Percentiles rank a stretch among this genome's conserved stretches.
Evolutionary conservation across 2,329 filamentous ascomycete species (phyloP).

Genomic region (Scytalidium lignicola): DNA sequence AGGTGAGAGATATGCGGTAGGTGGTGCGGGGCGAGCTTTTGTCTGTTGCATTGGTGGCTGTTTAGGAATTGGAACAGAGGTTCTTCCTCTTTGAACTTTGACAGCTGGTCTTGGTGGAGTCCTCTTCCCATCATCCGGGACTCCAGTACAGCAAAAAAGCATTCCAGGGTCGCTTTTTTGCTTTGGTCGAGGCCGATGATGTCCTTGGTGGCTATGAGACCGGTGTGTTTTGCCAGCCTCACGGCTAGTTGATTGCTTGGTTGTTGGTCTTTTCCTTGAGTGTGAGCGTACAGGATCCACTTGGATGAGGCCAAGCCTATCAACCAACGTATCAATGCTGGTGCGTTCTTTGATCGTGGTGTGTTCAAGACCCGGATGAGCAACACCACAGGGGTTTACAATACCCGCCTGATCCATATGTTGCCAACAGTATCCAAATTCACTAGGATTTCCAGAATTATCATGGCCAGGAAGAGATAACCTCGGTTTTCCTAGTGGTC

Average conservation of each 20-base stretch:
- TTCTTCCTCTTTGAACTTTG: conserved; percentile 7
- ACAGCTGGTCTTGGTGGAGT: conserved; percentile 19
- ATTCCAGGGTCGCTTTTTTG: conserved; percentile 16
- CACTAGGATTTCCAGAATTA: conserved; percentile 19
- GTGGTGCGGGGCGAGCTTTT: conserved; percentile 2
- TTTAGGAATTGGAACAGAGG: conserved; percentile 8
- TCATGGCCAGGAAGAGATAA: conserved; percentile 21
- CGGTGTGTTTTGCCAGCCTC: conserved; percentile 15
- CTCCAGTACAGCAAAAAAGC: conserved; percentile 24
- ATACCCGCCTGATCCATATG: conserved; percentile 73
- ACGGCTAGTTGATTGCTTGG: neutral
- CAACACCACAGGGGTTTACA: conserved; percentile 17
- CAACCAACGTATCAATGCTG: conserved; percentile 83
- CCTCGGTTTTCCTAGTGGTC: conserved; percentile 50
- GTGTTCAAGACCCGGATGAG: conserved; percentile 35
- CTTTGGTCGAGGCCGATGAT: conserved; percentile 9
- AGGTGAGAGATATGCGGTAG: conserved; percentile 3
- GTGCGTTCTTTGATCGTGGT: conserved; percentile 58
- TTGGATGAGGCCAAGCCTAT: conserved; percentile 70
- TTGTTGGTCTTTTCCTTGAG: conserved; percentile 10
- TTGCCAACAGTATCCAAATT: conserved; percentile 74
- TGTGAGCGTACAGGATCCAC: conserved; percentile 37
- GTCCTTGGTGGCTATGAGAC: neutral
- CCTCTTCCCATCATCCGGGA: conserved; percentile 15
- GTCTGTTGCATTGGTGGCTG: conserved; percentile 8